These are phyloP conservation scores for Andrographis paniculata DNA, from an alignment of 305 asterid genomes.

Conservation along the genomic window DNA sequence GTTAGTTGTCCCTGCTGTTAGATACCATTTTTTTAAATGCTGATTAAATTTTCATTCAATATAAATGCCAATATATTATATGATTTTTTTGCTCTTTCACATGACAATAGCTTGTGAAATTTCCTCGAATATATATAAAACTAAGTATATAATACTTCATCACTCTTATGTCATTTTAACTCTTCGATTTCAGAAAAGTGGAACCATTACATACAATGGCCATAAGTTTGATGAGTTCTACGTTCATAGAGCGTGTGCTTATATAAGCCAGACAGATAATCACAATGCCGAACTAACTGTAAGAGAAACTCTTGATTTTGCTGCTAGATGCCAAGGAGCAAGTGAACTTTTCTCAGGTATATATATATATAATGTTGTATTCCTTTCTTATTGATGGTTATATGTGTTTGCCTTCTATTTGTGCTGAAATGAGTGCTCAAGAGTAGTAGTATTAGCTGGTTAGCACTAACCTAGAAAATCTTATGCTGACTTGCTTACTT, in stretches of 20 bases:
- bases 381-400: neutral
- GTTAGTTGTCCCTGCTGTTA: too few relatives aligned
- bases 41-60: too few relatives aligned
- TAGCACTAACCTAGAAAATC: too few relatives aligned
- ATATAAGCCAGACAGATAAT: conserved; percentile 81
- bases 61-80: too few relatives aligned
- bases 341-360: conserved; percentile 64
- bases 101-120: too few relatives aligned
- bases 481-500: too few relatives aligned
- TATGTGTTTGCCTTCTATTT: conserved; percentile 1
- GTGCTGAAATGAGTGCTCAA: neutral
- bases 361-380: conserved; percentile 22
- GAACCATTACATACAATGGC: conserved; percentile 63
- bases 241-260: conserved; percentile 75
- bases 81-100: too few relatives aligned
- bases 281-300: conserved; percentile 90
- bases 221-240: conserved; percentile 57
- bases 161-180: neutral
- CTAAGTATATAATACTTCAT: too few relatives aligned
- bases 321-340: conserved; percentile 89
- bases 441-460: conserved; percentile 6
- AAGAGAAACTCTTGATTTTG: conserved; percentile 82
- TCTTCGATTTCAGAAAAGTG: conserved; percentile 51
- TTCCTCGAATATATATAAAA: too few relatives aligned
- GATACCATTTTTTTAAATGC: too few relatives aligned